phyloP scores from a whole-genome alignment of 768 basidiomycete genomes.

The Pleurotus tuoliensis region DNA sequence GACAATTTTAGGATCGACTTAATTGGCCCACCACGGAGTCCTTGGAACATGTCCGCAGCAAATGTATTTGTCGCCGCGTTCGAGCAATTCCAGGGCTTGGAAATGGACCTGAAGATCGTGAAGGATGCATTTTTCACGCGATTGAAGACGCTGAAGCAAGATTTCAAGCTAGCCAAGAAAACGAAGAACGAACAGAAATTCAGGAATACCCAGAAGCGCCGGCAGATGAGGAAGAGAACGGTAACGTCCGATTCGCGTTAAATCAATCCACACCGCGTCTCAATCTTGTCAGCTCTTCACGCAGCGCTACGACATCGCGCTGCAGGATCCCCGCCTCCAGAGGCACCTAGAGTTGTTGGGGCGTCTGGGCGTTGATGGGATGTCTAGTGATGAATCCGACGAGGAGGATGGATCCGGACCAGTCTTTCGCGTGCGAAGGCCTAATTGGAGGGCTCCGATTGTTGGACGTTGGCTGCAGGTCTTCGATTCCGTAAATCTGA shows the following conservation, averaged over 20 bases:
- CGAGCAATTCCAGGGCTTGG: too few relatives aligned
- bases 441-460: constrained; percentile 12
- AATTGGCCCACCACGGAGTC: too few relatives aligned
- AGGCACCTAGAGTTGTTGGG: constrained; percentile 10
- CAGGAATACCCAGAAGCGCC: background rate
- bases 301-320: too few relatives aligned
- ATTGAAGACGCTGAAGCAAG: background rate
- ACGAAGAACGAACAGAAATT: background rate
- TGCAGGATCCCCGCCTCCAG: too few relatives aligned
- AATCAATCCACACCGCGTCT: too few relatives aligned
- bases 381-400: constrained; percentile 22
- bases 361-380: constrained; percentile 17
- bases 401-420: background rate
- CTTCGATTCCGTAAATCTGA: constrained; percentile 8
- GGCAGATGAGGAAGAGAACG: too few relatives aligned
- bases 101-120: too few relatives aligned
- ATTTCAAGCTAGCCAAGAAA: background rate
- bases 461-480: constrained; percentile 14
- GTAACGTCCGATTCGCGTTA: too few relatives aligned
- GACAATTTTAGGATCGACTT: too few relatives aligned
- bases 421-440: constrained; percentile 7
- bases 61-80: too few relatives aligned
- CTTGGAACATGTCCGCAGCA: too few relatives aligned
- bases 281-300: too few relatives aligned
- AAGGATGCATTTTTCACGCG: background rate